Conservation (phyloP, 1,139 yeast species). For the Hyphopichia buzzinii region DNA sequence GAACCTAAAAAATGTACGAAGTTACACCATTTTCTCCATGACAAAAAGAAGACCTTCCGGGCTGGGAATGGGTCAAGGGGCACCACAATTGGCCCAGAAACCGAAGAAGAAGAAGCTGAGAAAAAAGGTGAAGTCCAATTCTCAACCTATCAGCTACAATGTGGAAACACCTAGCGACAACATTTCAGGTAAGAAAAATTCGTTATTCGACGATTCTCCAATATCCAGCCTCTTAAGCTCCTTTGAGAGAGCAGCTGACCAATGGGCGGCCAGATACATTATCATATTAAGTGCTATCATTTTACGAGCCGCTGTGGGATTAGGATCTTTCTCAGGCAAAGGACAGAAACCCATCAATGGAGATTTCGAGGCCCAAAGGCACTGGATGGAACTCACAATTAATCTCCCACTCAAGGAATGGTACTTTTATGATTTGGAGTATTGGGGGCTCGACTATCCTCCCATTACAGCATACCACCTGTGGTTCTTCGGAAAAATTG, state of each 20-base stretch:
- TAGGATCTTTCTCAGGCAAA: slow-evolving; percentile 83
- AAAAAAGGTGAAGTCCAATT: not conserved
- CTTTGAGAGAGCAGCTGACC: slow-evolving; percentile 65
- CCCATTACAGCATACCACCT: slow-evolving; percentile 96
- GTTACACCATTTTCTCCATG: too few relatives aligned
- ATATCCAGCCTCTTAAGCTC: slow-evolving; percentile 38
- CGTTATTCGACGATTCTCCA: slow-evolving; percentile 31
- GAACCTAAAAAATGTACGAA: too few relatives aligned
- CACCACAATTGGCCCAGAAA: not conserved
- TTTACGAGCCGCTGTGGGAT: slow-evolving; percentile 79
- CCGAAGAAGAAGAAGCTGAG: not conserved
- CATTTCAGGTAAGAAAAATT: slow-evolving; percentile 5
- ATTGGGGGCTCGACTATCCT: slow-evolving; percentile 98
- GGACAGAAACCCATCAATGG: slow-evolving; percentile 78
- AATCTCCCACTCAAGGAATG: slow-evolving; percentile 72
- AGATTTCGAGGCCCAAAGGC: slow-evolving; percentile 97
- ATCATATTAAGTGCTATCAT: slow-evolving; percentile 73
- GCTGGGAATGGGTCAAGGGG: too few relatives aligned
- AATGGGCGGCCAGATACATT: slow-evolving; percentile 85
- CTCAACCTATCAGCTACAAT: not conserved
- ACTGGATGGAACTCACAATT: slow-evolving; percentile 92
- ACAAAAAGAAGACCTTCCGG: not conserved
- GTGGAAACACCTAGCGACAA: not conserved
- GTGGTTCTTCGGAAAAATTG: slow-evolving; percentile 73
- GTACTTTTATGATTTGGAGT: slow-evolving; percentile 85